Evolutionary conservation across 2,329 filamentous ascomycete genomes (phyloP).

Genomic region (Raffaelea ambrosiae): DNA sequence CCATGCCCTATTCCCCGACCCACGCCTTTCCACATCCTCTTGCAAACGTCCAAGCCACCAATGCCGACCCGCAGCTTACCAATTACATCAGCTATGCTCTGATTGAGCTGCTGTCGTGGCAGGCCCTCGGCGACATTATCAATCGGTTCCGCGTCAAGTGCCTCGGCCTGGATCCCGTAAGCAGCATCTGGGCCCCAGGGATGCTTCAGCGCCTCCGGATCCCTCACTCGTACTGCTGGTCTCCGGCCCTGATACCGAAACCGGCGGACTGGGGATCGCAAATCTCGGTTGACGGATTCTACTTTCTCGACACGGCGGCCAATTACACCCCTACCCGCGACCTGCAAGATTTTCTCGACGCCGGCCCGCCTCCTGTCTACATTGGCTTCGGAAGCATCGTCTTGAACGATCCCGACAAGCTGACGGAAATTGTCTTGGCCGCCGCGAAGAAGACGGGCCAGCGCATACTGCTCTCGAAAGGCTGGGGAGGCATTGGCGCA

Average conservation of each 20-base stretch:
- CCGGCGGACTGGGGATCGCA: constrained; percentile 66
- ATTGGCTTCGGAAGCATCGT: constrained; percentile 81
- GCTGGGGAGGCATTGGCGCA: constrained; percentile 77
- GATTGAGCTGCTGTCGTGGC: constrained; percentile 83
- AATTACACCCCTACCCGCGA: constrained; percentile 58
- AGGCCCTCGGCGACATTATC: constrained; percentile 71
- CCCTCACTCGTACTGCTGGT: constrained; percentile 65
- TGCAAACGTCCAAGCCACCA: constrained; percentile 54
- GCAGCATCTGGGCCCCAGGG: constrained; percentile 61
- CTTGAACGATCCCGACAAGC: constrained; percentile 62
- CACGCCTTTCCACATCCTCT: constrained; percentile 68
- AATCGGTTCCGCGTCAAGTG: constrained; percentile 54
- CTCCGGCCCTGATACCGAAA: constrained; percentile 45
- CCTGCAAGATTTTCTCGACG: constrained; percentile 56
- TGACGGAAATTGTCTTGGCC: constrained; percentile 65
- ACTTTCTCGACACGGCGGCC: constrained; percentile 60
- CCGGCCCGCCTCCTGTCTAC: constrained; percentile 66
- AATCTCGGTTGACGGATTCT: constrained; percentile 69
- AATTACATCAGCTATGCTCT: constrained; percentile 75
- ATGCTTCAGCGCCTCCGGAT: constrained; percentile 63
- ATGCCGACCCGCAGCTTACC: constrained; percentile 45
- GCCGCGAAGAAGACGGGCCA: constrained; percentile 54
- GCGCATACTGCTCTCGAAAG: constrained; percentile 64
- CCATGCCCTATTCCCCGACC: constrained; percentile 44
- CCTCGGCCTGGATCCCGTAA: constrained; percentile 20